These are phyloP conservation scores for Penicillium sp. DNA, from an alignment of 2,329 filamentous ascomycete species.

Conservation along the genomic window DNA sequence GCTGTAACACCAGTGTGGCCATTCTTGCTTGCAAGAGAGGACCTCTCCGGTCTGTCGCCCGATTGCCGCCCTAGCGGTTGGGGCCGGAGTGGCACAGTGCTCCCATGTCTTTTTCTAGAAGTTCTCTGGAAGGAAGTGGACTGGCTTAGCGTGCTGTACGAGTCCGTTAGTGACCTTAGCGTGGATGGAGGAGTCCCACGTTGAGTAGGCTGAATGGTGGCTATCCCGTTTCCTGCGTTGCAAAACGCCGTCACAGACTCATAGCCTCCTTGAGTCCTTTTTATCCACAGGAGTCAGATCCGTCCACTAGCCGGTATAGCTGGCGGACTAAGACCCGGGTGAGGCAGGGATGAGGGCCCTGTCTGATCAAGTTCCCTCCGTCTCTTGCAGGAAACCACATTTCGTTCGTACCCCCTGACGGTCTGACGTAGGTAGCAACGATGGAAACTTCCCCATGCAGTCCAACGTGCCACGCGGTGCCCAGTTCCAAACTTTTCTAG, in stretches of 20 bases:
- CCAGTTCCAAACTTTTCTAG: conserved; percentile 39
- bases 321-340: conserved; percentile 8
- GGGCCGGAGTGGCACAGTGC: conserved; percentile 12
- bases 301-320: conserved; percentile 5
- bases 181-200: conserved; percentile 12
- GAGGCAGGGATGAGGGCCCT: conserved; percentile 11
- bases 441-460: conserved; percentile 20
- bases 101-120: conserved; percentile 20
- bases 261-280: not conserved
- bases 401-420: conserved; percentile 12
- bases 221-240: not conserved
- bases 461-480: conserved; percentile 26
- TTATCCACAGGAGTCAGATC: not conserved
- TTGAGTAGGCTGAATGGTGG: not conserved
- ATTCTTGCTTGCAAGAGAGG: conserved; percentile 4
- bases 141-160: conserved; percentile 24
- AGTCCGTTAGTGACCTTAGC: conserved; percentile 27
- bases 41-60: conserved; percentile 3
- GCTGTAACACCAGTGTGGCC: conserved; percentile 8
- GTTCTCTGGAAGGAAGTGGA: conserved; percentile 26
- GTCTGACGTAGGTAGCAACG: conserved; percentile 12
- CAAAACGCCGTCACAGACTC: conserved; percentile 1
- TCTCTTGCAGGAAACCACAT: not conserved
- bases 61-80: conserved; percentile 12
- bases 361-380: conserved; percentile 9